These are phyloP conservation scores for Cyberlindnera mrakii DNA, from an alignment of 805 yeast species.

Conservation along the genomic window DNA sequence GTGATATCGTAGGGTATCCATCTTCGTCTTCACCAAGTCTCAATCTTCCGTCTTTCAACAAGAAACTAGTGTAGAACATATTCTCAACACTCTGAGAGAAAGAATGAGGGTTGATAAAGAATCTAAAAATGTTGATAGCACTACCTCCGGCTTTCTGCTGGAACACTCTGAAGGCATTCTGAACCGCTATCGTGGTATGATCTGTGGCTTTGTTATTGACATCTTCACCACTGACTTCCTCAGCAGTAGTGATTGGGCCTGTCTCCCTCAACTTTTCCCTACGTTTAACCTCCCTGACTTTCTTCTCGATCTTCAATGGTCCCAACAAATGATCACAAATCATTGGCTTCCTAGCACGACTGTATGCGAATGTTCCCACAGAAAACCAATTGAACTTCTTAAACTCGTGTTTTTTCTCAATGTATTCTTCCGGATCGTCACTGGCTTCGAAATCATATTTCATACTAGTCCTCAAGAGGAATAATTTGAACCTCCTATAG, in stretches of 20 bases:
- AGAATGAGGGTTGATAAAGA: conserved; percentile 69
- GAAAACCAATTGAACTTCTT: conserved; percentile 52
- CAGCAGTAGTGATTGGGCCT: conserved; percentile 44
- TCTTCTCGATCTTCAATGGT: conserved; percentile 58
- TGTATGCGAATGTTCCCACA: conserved; percentile 46
- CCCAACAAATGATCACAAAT: conserved; percentile 63
- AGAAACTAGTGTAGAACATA: conserved; percentile 74
- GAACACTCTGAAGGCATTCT: conserved; percentile 41
- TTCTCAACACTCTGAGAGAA: conserved; percentile 80
- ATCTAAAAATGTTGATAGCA: conserved; percentile 53
- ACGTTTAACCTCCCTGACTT: conserved; percentile 28
- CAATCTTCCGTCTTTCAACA: conserved; percentile 67
- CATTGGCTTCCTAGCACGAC: conserved; percentile 40
- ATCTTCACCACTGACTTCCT: conserved; percentile 45
- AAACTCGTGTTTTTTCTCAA: conserved; percentile 29
- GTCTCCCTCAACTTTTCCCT: conserved; percentile 39
- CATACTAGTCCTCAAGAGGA: conserved; percentile 30
- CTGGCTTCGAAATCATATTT: conserved; percentile 15
- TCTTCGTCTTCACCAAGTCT: conserved; percentile 47
- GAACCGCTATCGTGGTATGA: conserved; percentile 62
- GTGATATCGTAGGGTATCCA: conserved; percentile 36
- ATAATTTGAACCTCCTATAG: conserved; percentile 30
- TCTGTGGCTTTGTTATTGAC: conserved; percentile 44
- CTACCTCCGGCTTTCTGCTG: conserved; percentile 24
- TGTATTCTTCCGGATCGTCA: conserved; percentile 20